Percentiles rank a stretch among this genome's conserved stretches.
These are phyloP conservation scores for Saccharum spontaneum DNA, from an alignment of 176 grass and related monocot species.

Conservation along the genomic window DNA sequence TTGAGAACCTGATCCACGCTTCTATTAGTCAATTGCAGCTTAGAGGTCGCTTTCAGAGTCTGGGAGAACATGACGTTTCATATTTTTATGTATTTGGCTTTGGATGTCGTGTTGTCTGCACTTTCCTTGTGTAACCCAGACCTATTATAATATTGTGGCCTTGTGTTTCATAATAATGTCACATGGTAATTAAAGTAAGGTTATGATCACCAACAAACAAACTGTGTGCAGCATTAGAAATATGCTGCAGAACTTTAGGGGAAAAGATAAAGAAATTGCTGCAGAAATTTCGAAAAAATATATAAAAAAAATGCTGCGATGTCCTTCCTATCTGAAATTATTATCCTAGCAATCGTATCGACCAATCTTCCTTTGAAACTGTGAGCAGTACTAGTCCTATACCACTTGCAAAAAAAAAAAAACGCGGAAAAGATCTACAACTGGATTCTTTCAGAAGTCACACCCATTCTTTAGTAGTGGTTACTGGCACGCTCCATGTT, in stretches of 20 bases:
- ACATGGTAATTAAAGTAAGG: background rate
- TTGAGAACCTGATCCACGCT: background rate
- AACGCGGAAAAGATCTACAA: background rate
- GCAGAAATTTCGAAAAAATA: background rate
- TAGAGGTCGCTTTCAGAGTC: background rate
- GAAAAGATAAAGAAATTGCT: background rate
- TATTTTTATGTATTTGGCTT: background rate
- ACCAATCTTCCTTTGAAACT: background rate
- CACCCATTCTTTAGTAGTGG: background rate
- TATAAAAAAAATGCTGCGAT: background rate
- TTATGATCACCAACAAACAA: background rate
- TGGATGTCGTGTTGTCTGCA: background rate
- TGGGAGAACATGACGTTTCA: background rate
- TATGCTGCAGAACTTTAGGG: background rate
- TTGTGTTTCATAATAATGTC: slow-evolving; percentile 6
- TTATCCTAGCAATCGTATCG: background rate
- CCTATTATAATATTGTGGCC: background rate
- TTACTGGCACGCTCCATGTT: background rate
- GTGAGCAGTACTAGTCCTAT: background rate
- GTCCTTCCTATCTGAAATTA: background rate
- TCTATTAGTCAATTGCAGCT: background rate
- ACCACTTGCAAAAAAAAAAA: background rate
- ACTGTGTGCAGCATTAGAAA: background rate
- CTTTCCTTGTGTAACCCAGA: background rate
- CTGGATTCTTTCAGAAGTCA: background rate